Evolutionary conservation across 352 stramenopile species (phyloP).

Genomic region (Phytophthora boehmeriae): DNA sequence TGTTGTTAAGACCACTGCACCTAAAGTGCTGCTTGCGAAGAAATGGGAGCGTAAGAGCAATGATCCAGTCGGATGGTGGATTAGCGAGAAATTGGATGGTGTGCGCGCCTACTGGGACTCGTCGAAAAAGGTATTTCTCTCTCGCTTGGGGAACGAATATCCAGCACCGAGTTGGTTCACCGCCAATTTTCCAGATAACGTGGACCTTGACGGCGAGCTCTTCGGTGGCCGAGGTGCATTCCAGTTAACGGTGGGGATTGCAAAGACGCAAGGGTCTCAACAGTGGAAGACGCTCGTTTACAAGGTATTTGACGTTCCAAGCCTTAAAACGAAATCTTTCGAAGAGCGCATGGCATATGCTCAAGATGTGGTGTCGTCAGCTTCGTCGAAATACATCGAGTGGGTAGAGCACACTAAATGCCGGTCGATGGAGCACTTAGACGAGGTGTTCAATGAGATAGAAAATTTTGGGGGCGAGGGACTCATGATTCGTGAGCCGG

Average conservation of each 20-base stretch:
- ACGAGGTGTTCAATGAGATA: slow-evolving; percentile 60
- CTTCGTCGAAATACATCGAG: slow-evolving; percentile 50
- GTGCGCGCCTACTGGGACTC: slow-evolving; percentile 72
- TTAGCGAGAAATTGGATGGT: slow-evolving; percentile 82
- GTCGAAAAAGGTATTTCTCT: slow-evolving; percentile 59
- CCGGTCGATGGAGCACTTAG: slow-evolving; percentile 49
- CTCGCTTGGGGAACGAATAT: slow-evolving; percentile 68
- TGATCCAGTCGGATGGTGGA: slow-evolving; percentile 64
- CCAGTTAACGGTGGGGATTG: slow-evolving; percentile 69
- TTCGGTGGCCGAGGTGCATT: slow-evolving; percentile 68
- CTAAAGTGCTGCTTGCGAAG: slow-evolving; percentile 62
- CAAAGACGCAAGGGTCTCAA: slow-evolving; percentile 60
- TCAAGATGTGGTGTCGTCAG: slow-evolving; percentile 28
- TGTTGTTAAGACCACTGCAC: slow-evolving; percentile 39
- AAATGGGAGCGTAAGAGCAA: slow-evolving; percentile 76
- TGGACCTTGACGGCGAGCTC: slow-evolving; percentile 77
- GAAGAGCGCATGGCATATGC: slow-evolving; percentile 59
- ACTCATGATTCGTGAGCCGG: slow-evolving; percentile 71
- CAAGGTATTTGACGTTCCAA: slow-evolving; percentile 73
- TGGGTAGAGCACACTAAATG: slow-evolving; percentile 72
- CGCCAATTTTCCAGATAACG: slow-evolving; percentile 50
- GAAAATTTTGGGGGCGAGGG: slow-evolving; percentile 70
- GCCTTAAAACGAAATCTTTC: slow-evolving; percentile 50
- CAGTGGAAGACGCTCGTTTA: slow-evolving; percentile 66
- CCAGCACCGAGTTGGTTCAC: slow-evolving; percentile 68